A percentile compares a stretch with the other conserved stretches of the same genome.
phyloP scores from a whole-genome alignment of 768 basidiomycete genomes.

The Naganishia onofrii region DNA sequence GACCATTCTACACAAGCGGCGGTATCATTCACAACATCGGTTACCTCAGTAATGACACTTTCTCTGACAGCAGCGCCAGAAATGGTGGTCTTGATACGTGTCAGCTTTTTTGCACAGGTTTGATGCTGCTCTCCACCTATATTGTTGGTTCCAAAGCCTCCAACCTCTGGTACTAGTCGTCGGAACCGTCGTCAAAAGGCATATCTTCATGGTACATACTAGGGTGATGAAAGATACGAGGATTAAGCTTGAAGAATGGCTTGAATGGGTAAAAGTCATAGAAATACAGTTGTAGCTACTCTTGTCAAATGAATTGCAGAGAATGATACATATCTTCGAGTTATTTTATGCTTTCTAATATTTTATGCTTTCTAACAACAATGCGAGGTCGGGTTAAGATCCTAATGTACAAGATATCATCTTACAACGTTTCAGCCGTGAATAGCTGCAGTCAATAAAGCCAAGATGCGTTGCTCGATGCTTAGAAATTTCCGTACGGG shows the following conservation, averaged over 20 bases:
- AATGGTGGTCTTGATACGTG: not conserved
- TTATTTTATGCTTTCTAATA: not conserved
- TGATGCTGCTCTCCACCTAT: constrained; percentile 18
- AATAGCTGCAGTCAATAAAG: not conserved
- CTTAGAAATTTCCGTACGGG: not conserved
- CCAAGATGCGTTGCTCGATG: not conserved
- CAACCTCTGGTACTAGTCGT: constrained; percentile 15
- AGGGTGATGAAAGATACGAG: too few relatives aligned
- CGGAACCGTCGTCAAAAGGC: not conserved
- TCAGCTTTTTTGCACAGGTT: not conserved
- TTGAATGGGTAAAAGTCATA: not conserved
- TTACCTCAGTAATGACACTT: constrained; percentile 12
- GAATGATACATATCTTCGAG: constrained; percentile 14
- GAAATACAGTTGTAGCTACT: constrained; percentile 1
- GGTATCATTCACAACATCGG: constrained; percentile 22
- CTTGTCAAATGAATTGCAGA: not conserved
- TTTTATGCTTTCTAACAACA: not conserved
- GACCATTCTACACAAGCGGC: constrained; percentile 55
- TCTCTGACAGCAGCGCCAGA: not conserved
- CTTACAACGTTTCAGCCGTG: not conserved
- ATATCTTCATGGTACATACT: too few relatives aligned
- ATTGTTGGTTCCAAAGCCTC: not conserved
- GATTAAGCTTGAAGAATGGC: too few relatives aligned
- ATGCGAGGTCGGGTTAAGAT: not conserved
- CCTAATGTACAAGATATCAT: not conserved